Evolutionary conservation across 2,329 filamentous ascomycete genomes (phyloP), one percentile per base, ranked within the genome.

Genomic region (Penicillium sp.): DNA sequence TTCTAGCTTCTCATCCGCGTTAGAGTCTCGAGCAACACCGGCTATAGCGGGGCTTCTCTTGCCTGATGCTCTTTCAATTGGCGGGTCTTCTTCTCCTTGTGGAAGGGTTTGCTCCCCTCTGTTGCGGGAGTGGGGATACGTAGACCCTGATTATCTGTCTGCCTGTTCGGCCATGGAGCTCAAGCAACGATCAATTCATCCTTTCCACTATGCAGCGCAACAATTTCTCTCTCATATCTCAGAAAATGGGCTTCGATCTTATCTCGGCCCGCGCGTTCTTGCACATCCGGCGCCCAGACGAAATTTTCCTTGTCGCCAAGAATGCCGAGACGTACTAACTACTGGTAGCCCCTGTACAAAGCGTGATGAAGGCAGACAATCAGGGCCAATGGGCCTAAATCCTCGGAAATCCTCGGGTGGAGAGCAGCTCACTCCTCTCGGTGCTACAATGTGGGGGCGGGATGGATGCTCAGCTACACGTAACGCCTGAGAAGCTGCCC

Each of bases 241-340:
- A 51, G 14, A 1, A 4, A n/a, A 35, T 8, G 28, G 30, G 10
- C 14, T 10, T 51, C 30, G 28, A 51, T 51, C 48, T 51, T 51
- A 51, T 51, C 30, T 51, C 30, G 30, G 30, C 48, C 30, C n/a
- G 30, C 30, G 8, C 14, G 16, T 33, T n/a, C 30, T 51, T 51
- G 28, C 26, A 19, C 28, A 33, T 25, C 16, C 30, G 28, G n/a
- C 30, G 35, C n/a, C 19, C n/a, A 33, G 5, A n/a, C 28, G 35
- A 37, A 37, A 22, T 33, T 51, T 35, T 51, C 28, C 28, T 33
- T 51, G 10, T 51, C 48, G 48, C 48, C 48, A 51, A 51, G 48
- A 51, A 33, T 5, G 48, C 48, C 48, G 48, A 51, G 48, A 51
- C 48, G 22, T 10, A 4, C 48, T 35, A 51, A 35, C 48, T 19